Percentiles rank a stretch among this genome's conserved stretches.
Evolutionary conservation across 2,329 filamentous ascomycete species (phyloP).

Genomic region (Fusarium phyllophilum): DNA sequence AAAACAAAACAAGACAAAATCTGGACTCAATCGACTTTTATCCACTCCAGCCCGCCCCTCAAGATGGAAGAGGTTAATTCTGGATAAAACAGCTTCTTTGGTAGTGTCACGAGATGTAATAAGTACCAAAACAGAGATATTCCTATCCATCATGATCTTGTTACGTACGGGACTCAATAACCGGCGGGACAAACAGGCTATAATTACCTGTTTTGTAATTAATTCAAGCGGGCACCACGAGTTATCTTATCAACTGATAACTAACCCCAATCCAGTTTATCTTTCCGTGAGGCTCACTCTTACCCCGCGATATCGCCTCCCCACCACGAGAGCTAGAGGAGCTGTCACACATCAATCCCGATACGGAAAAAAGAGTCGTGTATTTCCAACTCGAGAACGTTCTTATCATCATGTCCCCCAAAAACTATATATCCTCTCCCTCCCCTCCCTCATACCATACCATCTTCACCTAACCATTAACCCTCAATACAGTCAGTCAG

Average conservation of each 20-base stretch:
- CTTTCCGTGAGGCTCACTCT: constrained; percentile 27
- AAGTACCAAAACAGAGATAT: neutral
- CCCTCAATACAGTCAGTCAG: neutral
- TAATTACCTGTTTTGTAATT: constrained; percentile 19
- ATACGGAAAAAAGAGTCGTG: constrained; percentile 37
- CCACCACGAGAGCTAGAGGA: neutral
- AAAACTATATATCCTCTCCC: constrained; percentile 29
- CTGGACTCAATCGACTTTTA: neutral
- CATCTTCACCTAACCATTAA: neutral
- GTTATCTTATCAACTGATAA: constrained; percentile 1
- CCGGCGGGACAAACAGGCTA: neutral
- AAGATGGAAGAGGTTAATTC: neutral
- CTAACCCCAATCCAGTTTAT: constrained; percentile 35
- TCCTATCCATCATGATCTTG: neutral
- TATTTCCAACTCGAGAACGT: constrained; percentile 13
- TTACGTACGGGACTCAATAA: neutral
- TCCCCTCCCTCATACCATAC: neutral
- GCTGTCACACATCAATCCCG: constrained; percentile 18
- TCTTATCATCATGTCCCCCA: neutral
- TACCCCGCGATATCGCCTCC: constrained; percentile 17
- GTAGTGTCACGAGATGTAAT: neutral
- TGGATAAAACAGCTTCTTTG: neutral
- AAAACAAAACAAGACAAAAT: neutral
- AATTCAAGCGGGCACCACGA: neutral
- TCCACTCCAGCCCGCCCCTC: too few relatives aligned